phyloP scores from a whole-genome alignment of 805 yeast species.

The Zygosaccharomyces lentus region DNA sequence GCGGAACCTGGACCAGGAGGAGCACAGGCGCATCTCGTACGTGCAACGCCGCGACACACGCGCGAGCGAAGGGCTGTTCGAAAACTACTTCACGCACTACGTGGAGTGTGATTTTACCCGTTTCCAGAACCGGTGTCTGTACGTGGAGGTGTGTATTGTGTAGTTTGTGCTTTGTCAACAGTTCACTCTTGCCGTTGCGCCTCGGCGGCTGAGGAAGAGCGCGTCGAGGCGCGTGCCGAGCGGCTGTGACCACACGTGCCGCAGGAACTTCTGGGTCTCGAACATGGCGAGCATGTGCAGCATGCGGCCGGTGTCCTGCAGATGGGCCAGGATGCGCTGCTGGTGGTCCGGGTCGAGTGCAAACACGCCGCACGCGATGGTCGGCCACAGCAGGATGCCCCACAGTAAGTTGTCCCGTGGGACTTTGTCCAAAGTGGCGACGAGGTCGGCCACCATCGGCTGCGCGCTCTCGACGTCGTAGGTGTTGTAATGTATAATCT shows the following conservation, averaged over 20 bases:
- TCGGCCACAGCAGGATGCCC: constrained; percentile 18
- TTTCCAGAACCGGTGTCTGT: constrained; percentile 1
- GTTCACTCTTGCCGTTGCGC: constrained; percentile 8
- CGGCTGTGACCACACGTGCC: constrained; percentile 12
- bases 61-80: constrained; percentile 20
- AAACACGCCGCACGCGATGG: constrained; percentile 15
- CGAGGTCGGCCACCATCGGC: constrained; percentile 11
- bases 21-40: constrained; percentile 13
- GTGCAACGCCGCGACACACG: constrained; percentile 13
- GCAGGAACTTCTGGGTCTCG: constrained; percentile 11
- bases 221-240: constrained; percentile 6
- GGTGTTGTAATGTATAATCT: constrained; percentile 10
- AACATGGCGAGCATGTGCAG: constrained; percentile 11
- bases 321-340: constrained; percentile 6
- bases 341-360: constrained; percentile 8
- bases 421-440: constrained; percentile 11
- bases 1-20: constrained; percentile 9
- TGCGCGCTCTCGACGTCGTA: constrained; percentile 9
- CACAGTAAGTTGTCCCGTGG: constrained; percentile 14
- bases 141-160: not conserved
- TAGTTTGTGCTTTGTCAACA: constrained; percentile 5
- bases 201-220: constrained; percentile 8
- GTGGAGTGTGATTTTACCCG: constrained; percentile 12
- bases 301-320: constrained; percentile 11
- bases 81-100: constrained; percentile 21